Evolutionary conservation across 306 rosid genomes (phyloP).

Genomic region (Mimosa pudica): DNA sequence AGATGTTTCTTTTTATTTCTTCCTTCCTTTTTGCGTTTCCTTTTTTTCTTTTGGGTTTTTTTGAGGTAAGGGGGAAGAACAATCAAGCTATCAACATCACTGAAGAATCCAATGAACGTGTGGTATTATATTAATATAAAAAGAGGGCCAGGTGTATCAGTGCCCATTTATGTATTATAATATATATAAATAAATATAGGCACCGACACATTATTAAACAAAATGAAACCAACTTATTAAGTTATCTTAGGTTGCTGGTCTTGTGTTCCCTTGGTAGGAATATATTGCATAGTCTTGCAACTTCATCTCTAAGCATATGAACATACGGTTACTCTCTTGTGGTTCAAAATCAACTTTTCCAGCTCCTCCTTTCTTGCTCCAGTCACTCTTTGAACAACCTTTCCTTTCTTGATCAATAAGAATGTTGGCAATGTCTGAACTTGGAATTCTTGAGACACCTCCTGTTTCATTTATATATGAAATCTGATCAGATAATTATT

Average conservation of each 20-base stretch:
- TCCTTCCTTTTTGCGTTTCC: not conserved
- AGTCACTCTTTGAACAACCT: slow-evolving; percentile 57
- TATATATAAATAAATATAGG: slow-evolving; percentile 19
- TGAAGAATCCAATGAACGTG: slow-evolving; percentile 38
- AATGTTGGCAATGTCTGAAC: slow-evolving; percentile 84
- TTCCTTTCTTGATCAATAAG: slow-evolving; percentile 69
- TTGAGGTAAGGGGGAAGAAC: not conserved
- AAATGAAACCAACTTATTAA: slow-evolving; percentile 38
- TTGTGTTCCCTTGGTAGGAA: not conserved
- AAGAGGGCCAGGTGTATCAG: slow-evolving; percentile 2
- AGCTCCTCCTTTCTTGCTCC: slow-evolving; percentile 77
- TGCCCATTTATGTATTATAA: slow-evolving; percentile 1
- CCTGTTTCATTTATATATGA: slow-evolving; percentile 46
- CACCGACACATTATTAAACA: slow-evolving; percentile 36
- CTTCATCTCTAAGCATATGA: slow-evolving; percentile 2
- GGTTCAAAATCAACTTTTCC: slow-evolving; percentile 60
- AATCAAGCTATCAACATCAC: slow-evolving; percentile 12
- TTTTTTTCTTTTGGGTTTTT: not conserved
- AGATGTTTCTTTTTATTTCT: not conserved
- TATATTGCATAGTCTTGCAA: slow-evolving; percentile 4
- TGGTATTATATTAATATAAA: not conserved
- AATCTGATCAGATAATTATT: not conserved
- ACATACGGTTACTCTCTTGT: slow-evolving; percentile 40
- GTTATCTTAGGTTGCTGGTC: slow-evolving; percentile 11
- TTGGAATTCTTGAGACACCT: slow-evolving; percentile 52